These are phyloP conservation scores for Tieghemostelium lacteum DNA, from an alignment of 78 protist species.

Conservation along the genomic window DNA sequence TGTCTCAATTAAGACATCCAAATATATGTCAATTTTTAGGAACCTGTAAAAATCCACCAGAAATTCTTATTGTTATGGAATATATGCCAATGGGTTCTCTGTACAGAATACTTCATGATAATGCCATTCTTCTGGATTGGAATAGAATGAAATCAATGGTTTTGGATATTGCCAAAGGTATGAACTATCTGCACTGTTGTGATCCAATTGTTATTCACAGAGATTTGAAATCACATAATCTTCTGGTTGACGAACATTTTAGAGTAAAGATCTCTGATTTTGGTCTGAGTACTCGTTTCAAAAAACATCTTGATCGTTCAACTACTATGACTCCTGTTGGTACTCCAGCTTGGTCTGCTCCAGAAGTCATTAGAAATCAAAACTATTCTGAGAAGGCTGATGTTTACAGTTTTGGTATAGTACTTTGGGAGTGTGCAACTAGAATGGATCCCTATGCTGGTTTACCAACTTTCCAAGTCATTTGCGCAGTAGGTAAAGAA, in stretches of 20 bases:
- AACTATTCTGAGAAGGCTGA: constrained; percentile 74
- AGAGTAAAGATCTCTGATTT: constrained; percentile 80
- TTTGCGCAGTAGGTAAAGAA: constrained; percentile 78
- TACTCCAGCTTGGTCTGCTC: constrained; percentile 82
- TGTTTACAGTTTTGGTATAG: constrained; percentile 72
- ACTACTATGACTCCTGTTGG: constrained; percentile 80
- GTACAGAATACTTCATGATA: constrained; percentile 72
- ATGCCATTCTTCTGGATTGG: constrained; percentile 28
- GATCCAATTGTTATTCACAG: constrained; percentile 85
- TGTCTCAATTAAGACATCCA: constrained; percentile 83
- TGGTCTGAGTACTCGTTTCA: constrained; percentile 69
- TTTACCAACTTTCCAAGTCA: constrained; percentile 84
- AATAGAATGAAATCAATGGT: constrained; percentile 71
- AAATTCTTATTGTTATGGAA: constrained; percentile 85
- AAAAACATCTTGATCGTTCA: constrained; percentile 54
- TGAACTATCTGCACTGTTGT: constrained; percentile 83
- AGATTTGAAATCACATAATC: constrained; percentile 82
- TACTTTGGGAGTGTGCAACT: constrained; percentile 70
- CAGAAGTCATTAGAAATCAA: constrained; percentile 62
- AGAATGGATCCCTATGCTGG: constrained; percentile 80
- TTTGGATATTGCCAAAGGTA: constrained; percentile 81
- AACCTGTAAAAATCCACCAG: constrained; percentile 78
- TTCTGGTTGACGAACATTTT: constrained; percentile 85
- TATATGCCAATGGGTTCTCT: constrained; percentile 79
- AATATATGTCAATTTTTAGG: constrained; percentile 86